Percentiles rank a stretch among this genome's conserved stretches.
Evolutionary conservation across 2,329 filamentous ascomycete species (phyloP).

Genomic region (Daldinia sp.): DNA sequence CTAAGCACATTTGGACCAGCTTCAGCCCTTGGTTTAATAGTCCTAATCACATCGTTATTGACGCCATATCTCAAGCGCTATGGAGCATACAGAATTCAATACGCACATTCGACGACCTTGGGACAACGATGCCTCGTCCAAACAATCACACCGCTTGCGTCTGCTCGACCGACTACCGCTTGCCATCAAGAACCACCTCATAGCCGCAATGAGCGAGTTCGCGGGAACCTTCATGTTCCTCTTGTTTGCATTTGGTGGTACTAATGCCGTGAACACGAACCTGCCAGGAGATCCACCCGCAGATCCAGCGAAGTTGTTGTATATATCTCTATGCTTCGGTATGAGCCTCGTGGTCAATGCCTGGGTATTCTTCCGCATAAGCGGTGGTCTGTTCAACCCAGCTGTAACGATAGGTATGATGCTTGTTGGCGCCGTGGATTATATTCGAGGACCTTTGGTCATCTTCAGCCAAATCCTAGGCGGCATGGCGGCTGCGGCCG

Average conservation of each 20-base stretch:
- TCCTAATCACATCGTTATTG: background rate
- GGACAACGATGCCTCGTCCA: background rate
- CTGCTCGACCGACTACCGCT: conserved; percentile 30
- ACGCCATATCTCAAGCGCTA: background rate
- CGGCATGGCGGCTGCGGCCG: conserved; percentile 58
- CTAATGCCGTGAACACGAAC: conserved; percentile 45
- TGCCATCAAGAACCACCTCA: conserved; percentile 39
- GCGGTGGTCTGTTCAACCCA: conserved; percentile 46
- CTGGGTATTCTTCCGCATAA: conserved; percentile 56
- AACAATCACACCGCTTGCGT: background rate
- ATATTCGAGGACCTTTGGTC: conserved; percentile 53
- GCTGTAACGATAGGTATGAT: conserved; percentile 57
- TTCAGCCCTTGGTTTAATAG: background rate
- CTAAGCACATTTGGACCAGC: background rate
- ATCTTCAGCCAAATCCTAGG: conserved; percentile 58
- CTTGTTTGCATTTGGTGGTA: conserved; percentile 47
- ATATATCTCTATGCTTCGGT: conserved; percentile 50
- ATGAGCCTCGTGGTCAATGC: conserved; percentile 52
- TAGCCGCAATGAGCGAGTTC: conserved; percentile 46
- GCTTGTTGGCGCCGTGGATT: conserved; percentile 52
- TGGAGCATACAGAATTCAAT: conserved; percentile 22
- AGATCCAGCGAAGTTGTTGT: conserved; percentile 44
- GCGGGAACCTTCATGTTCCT: conserved; percentile 48
- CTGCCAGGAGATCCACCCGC: conserved; percentile 34
- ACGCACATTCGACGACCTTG: conserved; percentile 17